Base-by-base conservation (phyloP, 441 rosid species). In the Sinapis alba region DNA sequence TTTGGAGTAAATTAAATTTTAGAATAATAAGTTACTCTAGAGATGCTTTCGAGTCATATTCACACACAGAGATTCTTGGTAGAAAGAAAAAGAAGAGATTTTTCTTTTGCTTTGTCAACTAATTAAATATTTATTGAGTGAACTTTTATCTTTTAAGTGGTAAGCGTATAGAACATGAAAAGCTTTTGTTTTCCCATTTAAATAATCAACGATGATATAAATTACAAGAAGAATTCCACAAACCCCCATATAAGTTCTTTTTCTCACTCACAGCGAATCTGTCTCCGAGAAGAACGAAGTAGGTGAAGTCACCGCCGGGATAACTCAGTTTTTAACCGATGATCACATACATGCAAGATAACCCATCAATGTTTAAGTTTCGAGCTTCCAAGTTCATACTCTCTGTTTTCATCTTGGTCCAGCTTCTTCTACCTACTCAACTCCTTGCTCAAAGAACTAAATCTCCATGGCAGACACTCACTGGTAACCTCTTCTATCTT, bases 401-500 rank as follows among this genome's bases (percentile, higher is more conserved):
- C 36, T 59, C 21, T 23, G 36, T 62, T 62, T 65, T 80, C 72
- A 30, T 85, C 75, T 68, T 80, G 62, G 78, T 81, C 68, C 81
- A 84, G 38, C 79, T 84, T 1, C 79, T 84, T 1, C 63, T 63
- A 20, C 13, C 83, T 71, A 82, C 83, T 81, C 76, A 76, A 38
- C 87, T 88, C 75, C 77, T 80, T 60, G 94, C 91, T 87, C 90
- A 84, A 83, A 81, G 89, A 89, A 84, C 96, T 81, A 47, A 75
- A 32, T 20, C 65, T 19, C 76, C 74, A 57, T 92, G 94, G 96
- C 76, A 72, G 57, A 92, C 97, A 20, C 87, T 90, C 32, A 78
- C 26, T 38, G 96, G 97, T 88, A 36, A 51, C 50, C 64, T 3
- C 20, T 62, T 58, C 13, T 38, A 60, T 65, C 2, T n/a, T 47